Base-by-base conservation (phyloP, 306 rosid species). In the Gleditsia sinensis region DNA sequence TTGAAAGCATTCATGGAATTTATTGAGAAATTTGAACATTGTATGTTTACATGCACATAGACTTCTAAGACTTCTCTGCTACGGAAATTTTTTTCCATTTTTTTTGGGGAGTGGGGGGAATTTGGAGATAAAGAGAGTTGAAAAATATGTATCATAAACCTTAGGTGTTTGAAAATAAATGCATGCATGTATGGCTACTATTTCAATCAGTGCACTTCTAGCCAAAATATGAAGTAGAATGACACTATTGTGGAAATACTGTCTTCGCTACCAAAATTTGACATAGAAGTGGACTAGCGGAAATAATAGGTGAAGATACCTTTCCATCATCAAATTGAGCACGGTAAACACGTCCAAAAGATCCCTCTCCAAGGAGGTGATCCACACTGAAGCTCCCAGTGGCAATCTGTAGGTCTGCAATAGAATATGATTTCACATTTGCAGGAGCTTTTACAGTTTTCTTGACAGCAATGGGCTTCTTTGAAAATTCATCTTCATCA, bases 351-450 rank as follows among this genome's bases (percentile, higher is more conserved):
- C 98, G 97, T 48, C 99, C 99, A 83, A 92, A 86, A 64, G 93
- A 87, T 37, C 97, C 99, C 79, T 92, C 98, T 24, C 97, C 99
- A 23, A 92, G 86, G 71, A 91, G 98, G 70, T 90, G 88, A 54
- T 95, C 99, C 49, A 84, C 83, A 69, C 84, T 90, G 85, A 95
- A 95, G 90, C 97, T 92, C 67, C 90, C 96, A n/a, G 98, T 92
- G 80, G 99, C 97, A 78, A 95, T 83, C 86, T 95, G 99, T 82
- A 95, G 82, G 80, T 95, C 99, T 54, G 97, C 98, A 75, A 95
- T 66, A 19, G 99, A 88, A 79, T 89, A 95, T 24, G 96, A 82
- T 48, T 78, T 87, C 74, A 92, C 92, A 86, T 92, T 90, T 82
- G 77, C 71, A 17, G 91, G 88, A 84, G 83, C 82, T 24, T 51